Evolutionary conservation across 2,329 filamentous ascomycete genomes (phyloP).

Genomic region (Pseudopyrenochaeta lycopersici): DNA sequence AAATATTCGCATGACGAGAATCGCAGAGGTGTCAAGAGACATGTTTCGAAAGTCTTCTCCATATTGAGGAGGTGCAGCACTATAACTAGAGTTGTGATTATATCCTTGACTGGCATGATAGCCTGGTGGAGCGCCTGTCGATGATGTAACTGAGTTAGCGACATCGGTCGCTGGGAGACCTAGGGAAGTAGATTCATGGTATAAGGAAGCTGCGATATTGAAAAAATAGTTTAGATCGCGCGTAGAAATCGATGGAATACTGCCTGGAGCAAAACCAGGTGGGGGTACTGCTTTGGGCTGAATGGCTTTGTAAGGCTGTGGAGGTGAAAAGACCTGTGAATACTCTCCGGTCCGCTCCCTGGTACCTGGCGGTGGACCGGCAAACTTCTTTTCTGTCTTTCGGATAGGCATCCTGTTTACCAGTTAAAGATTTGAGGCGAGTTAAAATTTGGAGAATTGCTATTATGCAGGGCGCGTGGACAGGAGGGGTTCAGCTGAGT

Average conservation of each 20-base stretch:
- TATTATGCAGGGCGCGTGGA: background rate
- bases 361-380: background rate
- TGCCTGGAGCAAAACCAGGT: background rate
- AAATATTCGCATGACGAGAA: conserved; percentile 13
- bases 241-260: conserved; percentile 4
- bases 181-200: background rate
- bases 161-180: background rate
- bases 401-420: conserved; percentile 7
- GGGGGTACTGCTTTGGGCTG: background rate
- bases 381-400: conserved; percentile 6
- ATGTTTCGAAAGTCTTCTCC: conserved; percentile 4
- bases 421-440: background rate
- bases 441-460: background rate
- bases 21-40: background rate
- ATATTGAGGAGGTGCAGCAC: background rate
- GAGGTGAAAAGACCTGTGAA: conserved; percentile 1
- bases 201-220: conserved; percentile 1
- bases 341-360: conserved; percentile 6
- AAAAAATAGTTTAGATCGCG: conserved; percentile 8
- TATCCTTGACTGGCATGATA: background rate
- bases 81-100: background rate
- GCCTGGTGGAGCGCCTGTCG: background rate
- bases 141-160: background rate
- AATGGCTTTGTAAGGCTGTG: conserved; percentile 2
- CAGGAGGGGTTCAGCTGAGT: conserved; percentile 1